Conservation (phyloP, 495 filamentous ascomycete genomes). For the Lasiosphaeria miniovina region DNA sequence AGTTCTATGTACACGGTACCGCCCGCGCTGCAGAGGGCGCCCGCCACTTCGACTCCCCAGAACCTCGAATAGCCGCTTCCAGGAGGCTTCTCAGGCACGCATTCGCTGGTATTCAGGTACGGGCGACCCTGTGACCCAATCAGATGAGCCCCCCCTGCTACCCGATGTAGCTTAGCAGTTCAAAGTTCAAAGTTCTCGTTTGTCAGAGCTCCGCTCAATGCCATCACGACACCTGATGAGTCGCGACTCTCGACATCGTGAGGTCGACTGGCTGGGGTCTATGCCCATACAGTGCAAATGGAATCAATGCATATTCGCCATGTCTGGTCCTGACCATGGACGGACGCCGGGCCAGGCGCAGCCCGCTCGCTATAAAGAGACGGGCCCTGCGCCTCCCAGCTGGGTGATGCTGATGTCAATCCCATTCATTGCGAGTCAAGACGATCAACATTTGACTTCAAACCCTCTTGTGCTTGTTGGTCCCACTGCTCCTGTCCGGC, state of each 20-base stretch:
- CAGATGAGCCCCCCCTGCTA: constrained; percentile 23
- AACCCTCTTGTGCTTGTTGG: background rate
- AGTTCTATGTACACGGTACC: background rate
- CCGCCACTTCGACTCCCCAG: constrained; percentile 10
- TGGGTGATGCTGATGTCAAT: background rate
- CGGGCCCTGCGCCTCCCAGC: background rate
- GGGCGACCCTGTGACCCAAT: constrained; percentile 31
- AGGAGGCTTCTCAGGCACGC: constrained; percentile 12
- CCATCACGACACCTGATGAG: constrained; percentile 25
- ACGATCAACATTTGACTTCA: background rate
- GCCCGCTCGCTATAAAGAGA: background rate
- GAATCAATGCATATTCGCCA: background rate
- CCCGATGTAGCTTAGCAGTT: constrained; percentile 26
- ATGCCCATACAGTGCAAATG: constrained; percentile 11
- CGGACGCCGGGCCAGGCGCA: background rate
- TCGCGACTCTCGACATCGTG: constrained; percentile 8
- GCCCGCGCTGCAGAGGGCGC: background rate
- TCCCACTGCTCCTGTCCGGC: background rate
- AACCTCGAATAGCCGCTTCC: constrained; percentile 34
- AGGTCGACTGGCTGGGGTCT: constrained; percentile 9
- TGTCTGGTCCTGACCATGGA: background rate
- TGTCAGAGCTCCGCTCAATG: constrained; percentile 26
- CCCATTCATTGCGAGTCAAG: background rate
- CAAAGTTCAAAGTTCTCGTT: constrained; percentile 17
- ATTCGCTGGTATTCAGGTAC: constrained; percentile 28